Evolutionary conservation across 2,329 filamentous ascomycete species (phyloP), one percentile per base, ranked within the genome.

Genomic region (Stylonectria norvegica): DNA sequence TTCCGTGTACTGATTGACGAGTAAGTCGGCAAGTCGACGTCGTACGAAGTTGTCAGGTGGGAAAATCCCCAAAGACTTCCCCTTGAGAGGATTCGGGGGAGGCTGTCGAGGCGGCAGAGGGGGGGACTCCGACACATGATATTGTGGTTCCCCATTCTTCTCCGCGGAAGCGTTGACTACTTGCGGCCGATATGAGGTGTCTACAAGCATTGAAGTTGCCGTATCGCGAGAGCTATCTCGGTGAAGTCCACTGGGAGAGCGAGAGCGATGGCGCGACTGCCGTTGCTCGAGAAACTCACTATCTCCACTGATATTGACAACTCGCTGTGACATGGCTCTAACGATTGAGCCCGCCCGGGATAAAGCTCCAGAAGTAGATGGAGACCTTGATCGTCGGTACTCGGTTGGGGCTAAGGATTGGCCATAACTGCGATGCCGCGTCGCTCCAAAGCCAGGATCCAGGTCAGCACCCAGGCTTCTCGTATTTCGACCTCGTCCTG

Each of bases 281-380:
- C 79, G 81, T 47, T 85, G 81, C 61, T 95, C 89, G 12, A 90
- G 28, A 14, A 29, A 73, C 54, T 96, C 88, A 4, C 84, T 85
- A 57, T 97, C 93, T 60, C 95, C 95, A 66, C 89, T 95, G 55
- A 98, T 79, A 59, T 97, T 97, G 58, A 98, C 93, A 40, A 98
- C 90, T 70, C 93, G 88, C 68, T 96, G 90, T 20, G 94, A 97
- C 81, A 98, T 95, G 47, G 81, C 81, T 50, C 85, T 79, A 65
- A 90, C 79, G 54, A 89, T 87, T 7, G 85, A 87, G 31, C 85
- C 79, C 45, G 86, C 85, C 52, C 81, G 75, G 17, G 76, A 78
- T 37, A 90, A 63, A 14, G 85, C 83, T 18, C 77, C 78, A 9
- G 79, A 75, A 7, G 77, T 74, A 14, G 82, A 83, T 2, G 78